Evolutionary conservation across 1,284 basidiomycete species (phyloP).

Genomic region (Cryptococcus deneoformans): DNA sequence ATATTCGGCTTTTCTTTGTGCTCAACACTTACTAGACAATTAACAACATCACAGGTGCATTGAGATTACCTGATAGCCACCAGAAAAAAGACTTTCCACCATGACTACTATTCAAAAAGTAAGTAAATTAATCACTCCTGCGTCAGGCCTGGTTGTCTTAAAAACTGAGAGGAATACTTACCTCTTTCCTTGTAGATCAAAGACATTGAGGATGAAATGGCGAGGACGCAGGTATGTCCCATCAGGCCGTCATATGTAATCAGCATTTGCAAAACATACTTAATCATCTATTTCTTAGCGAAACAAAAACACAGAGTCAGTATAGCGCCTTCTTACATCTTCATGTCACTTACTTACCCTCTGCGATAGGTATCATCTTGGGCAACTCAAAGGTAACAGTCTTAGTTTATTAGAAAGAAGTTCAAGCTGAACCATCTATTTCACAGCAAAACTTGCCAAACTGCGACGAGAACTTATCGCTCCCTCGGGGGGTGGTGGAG

Average conservation of each 20-base stretch:
- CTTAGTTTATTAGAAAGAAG: no score
- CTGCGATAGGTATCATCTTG: slow-evolving; percentile 72
- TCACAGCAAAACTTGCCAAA: slow-evolving; percentile 88
- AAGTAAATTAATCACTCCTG: background rate
- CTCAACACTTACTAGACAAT: background rate
- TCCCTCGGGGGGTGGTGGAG: slow-evolving; percentile 71
- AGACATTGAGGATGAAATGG: slow-evolving; percentile 51
- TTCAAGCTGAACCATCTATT: slow-evolving; percentile 15
- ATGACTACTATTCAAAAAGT: slow-evolving; percentile 51
- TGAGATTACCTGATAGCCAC: no score
- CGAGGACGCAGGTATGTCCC: slow-evolving; percentile 43
- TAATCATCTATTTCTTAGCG: slow-evolving; percentile 58
- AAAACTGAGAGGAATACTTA: no score
- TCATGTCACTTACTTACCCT: no score
- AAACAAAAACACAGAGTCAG: slow-evolving; percentile 70
- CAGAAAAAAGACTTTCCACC: slow-evolving; percentile 45
- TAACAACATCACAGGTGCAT: background rate
- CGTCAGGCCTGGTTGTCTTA: no score
- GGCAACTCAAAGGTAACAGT: slow-evolving; percentile 73
- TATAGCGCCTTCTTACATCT: background rate
- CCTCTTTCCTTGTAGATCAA: slow-evolving; percentile 35
- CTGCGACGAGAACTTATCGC: slow-evolving; percentile 90
- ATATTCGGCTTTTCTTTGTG: background rate
- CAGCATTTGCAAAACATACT: background rate
- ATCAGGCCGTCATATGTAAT: background rate